Evolutionary conservation across 2,329 filamentous ascomycete species (phyloP), one percentile per base, ranked within the genome.

Genomic region (Paramyrothecium sp.): DNA sequence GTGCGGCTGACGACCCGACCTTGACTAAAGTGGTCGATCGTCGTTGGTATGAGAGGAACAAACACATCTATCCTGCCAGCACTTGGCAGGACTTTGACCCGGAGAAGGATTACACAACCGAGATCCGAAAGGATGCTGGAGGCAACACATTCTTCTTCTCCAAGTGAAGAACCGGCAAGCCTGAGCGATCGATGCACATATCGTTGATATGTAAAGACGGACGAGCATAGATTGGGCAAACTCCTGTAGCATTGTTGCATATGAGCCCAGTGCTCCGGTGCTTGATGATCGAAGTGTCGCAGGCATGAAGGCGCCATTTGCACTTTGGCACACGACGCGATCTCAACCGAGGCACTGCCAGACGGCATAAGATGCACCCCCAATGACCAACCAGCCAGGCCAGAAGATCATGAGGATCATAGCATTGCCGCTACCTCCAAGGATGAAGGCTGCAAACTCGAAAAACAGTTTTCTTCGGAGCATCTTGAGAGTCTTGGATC

Each of bases 41-140:
- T 59, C 81, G 95, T 59, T 99, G 95, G 95, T 99, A 97, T 72
- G 92, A 97, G 78, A 86, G 88, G 68, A 97, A 98, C 72, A 99
- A 98, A 75, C 95, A 99, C 73, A 98, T 99, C 57, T 99, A 94
- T 71, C 95, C 95, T 0, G 94, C 94, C 20, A 98, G 91, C 70
- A 84, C 94, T 51, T 99, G 95, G 95, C 91, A 93, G 66, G 90
- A 96, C 61, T 99, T 96, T 71, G 93, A 97, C 63, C 89, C 92
- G 0, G 91, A 91, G 60, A 91, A 90, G 73, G 90, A 97, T 67
- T 96, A 96, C 76, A 83, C 86, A 68, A 83, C 80, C 62, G 86
- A 91, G 64, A 84, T 93, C 44, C 85, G 91, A 65, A 90, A 92
- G 67, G 95, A 99, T 75, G 84, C 84, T 13, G 88, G 92, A 56